phyloP scores from a whole-genome alignment of 1,139 yeast species.

The Magnusiomyces paraingens region DNA sequence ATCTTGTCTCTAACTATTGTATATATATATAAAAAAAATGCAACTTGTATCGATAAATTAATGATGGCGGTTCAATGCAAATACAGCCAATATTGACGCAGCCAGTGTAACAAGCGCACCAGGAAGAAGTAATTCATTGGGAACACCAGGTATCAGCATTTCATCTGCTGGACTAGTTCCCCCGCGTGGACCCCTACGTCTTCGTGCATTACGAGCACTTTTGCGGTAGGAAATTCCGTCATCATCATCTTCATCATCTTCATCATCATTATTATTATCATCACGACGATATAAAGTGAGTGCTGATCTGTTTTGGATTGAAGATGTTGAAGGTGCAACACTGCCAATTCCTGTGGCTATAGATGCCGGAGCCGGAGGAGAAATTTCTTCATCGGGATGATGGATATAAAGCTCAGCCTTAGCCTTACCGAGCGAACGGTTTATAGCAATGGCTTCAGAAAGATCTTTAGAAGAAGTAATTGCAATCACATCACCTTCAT shows the following conservation, averaged over 20 bases:
- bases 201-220: slow-evolving; percentile 13
- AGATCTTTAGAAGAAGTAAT: slow-evolving; percentile 71
- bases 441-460: slow-evolving; percentile 58
- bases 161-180: slow-evolving; percentile 15
- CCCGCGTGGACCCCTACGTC: slow-evolving; percentile 20
- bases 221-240: neutral
- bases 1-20: no score
- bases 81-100: slow-evolving; percentile 50
- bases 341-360: slow-evolving; percentile 6
- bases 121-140: slow-evolving; percentile 55
- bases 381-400: slow-evolving; percentile 48
- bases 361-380: slow-evolving; percentile 14
- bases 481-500: slow-evolving; percentile 77
- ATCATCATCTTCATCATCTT: slow-evolving; percentile 8
- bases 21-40: no score
- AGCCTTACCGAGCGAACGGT: slow-evolving; percentile 43
- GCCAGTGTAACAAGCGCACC: slow-evolving; percentile 60
- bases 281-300: slow-evolving; percentile 1
- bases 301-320: no score
- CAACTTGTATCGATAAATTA: slow-evolving; percentile 1
- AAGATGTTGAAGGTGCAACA: neutral
- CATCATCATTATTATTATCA: slow-evolving; percentile 8
- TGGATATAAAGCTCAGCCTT: slow-evolving; percentile 72
- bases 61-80: slow-evolving; percentile 34
- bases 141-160: slow-evolving; percentile 47